A percentile compares a stretch with the other conserved stretches of the same genome.
Conservation (phyloP, 2,329 filamentous ascomycete species). For the Claviceps capensis region DNA sequence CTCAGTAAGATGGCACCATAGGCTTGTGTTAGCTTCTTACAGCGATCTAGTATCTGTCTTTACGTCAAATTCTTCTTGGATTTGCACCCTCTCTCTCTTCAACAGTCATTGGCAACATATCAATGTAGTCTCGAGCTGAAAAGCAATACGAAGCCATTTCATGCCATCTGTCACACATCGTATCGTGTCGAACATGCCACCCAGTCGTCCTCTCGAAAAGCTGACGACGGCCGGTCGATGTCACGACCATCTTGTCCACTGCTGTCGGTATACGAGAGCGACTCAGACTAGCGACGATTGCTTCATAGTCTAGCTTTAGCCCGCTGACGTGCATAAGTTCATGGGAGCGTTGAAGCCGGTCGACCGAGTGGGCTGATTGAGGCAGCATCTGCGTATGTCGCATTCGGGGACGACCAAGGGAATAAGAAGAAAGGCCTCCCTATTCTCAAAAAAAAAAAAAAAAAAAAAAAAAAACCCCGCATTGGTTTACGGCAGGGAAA, state of each 20-base stretch:
- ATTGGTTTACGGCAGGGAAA: too few relatives aligned
- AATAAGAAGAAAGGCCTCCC: not conserved
- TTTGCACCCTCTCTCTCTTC: too few relatives aligned
- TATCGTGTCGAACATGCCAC: not conserved
- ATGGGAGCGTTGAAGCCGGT: not conserved
- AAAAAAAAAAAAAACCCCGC: too few relatives aligned
- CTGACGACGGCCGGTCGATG: not conserved
- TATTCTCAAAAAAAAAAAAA: too few relatives aligned
- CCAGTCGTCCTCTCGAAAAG: not conserved
- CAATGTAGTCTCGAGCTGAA: not conserved
- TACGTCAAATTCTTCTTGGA: too few relatives aligned
- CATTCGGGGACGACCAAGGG: not conserved
- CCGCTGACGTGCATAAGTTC: not conserved
- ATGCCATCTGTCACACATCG: not conserved
- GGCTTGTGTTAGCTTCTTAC: too few relatives aligned
- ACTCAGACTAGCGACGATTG: conserved; percentile 9
- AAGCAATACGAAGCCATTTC: not conserved
- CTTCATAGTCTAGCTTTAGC: not conserved
- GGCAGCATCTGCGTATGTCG: not conserved
- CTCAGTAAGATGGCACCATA: too few relatives aligned
- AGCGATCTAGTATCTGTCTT: too few relatives aligned
- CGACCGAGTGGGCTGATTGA: not conserved
- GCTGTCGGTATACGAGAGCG: conserved; percentile 20
- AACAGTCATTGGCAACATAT: not conserved
- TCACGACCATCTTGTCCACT: not conserved